Percentiles rank a stretch among this genome's conserved stretches.
phyloP scores from a whole-genome alignment of 345 rosid species.

The Moricandia moricandioides region DNA sequence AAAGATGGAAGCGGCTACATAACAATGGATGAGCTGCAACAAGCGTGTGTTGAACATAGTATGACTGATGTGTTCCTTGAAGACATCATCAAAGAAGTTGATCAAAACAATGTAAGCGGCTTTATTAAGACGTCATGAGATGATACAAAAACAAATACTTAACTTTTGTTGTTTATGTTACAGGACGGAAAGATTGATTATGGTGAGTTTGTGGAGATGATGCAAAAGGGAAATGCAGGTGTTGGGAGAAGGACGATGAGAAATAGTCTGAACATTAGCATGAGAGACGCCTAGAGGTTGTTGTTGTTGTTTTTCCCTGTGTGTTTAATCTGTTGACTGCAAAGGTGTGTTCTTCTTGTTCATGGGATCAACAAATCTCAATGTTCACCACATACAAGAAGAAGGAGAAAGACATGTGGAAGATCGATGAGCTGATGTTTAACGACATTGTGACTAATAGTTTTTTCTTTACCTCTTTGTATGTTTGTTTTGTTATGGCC shows the following conservation, averaged over 20 bases:
- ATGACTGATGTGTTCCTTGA: conserved; percentile 90
- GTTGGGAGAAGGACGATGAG: conserved; percentile 97
- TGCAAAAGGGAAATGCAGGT: conserved; percentile 94
- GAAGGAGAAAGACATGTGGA: conserved; percentile 17
- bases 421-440: conserved; percentile 15
- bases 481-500: conserved; percentile 11
- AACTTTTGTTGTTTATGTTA: background rate
- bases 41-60: conserved; percentile 88
- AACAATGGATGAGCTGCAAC: conserved; percentile 96
- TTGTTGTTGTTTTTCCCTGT: background rate
- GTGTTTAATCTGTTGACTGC: conserved; percentile 3
- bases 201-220: conserved; percentile 96
- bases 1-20: conserved; percentile 96
- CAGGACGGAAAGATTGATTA: conserved; percentile 98
- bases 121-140: too few relatives aligned
- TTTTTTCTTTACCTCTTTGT: conserved; percentile 1
- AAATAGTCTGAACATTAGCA: conserved; percentile 92
- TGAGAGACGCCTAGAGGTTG: conserved; percentile 55
- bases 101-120: conserved; percentile 94
- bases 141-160: too few relatives aligned
- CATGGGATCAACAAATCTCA: conserved; percentile 1
- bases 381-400: background rate
- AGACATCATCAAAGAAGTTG: conserved; percentile 92
- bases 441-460: conserved; percentile 12
- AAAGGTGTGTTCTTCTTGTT: background rate